Evolutionary conservation across 176 grass and related monocot species (phyloP), one percentile per base, ranked within the genome.

Genomic region (Musa schizocarpa): DNA sequence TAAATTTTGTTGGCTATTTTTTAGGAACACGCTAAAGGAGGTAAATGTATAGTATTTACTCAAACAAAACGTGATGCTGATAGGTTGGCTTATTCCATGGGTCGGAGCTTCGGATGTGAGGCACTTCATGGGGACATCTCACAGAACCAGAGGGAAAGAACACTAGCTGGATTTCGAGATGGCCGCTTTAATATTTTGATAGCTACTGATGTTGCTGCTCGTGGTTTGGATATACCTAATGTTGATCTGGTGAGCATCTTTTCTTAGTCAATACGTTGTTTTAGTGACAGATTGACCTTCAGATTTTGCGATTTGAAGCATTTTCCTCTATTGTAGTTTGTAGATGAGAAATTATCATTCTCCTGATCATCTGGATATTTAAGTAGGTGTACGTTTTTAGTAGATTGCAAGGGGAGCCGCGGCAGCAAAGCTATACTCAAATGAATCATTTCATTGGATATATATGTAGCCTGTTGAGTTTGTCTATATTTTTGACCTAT

Each of bases 11-110:
- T 50, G 34, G 54, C 54, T 11, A 53, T 79, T 26, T 54, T 17
- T 52, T 69, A 98, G 90, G 94, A 98, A 82, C 84, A 98, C 83
- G 94, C 85, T 68, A 89, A 93, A 83, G 90, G 94, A 77, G 94
- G 94, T 26, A 98, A 98, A 79, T 98, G 90, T 69, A 93, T 98
- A 76, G 82, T 98, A 34, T 98, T 98, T 81, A 98, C 94, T 49
- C 94, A 98, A 81, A 98, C 94, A 59, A 98, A 98, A 78, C 81
- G 90, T 50, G 94, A 93, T 71, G 94, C 94, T 43, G 94, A 98
- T 83, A 80, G 81, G 66, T 78, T 98, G 66, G 78, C 94, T 74
- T 93, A 82, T 89, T 88, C 58, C 54, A 98, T 93, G 94, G 84
- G 84, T n/a, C 85, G 90, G 71, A 93, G 80, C 59, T 92, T 93